These are phyloP conservation scores for Barbatosphaeria neglecta DNA, from an alignment of 495 filamentous ascomycete species.

Conservation along the genomic window DNA sequence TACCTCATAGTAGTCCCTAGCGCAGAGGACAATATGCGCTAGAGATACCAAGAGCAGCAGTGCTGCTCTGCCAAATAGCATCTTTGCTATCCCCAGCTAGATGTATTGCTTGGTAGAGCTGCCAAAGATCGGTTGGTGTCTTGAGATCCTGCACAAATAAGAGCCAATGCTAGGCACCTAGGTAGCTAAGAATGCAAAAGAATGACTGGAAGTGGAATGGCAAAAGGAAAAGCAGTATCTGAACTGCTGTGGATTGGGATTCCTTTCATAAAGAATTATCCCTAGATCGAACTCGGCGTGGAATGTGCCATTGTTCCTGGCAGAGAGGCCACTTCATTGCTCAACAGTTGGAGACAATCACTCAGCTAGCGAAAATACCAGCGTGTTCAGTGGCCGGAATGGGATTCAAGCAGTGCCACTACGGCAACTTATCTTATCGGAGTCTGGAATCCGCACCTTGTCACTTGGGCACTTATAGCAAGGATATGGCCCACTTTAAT, in stretches of 20 bases:
- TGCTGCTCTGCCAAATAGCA: conserved; percentile 29
- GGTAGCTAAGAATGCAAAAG: neutral
- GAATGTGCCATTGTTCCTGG: no score
- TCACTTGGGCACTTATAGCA: no score
- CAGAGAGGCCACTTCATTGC: no score
- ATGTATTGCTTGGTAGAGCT: neutral
- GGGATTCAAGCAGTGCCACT: neutral
- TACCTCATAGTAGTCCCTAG: conserved; percentile 86
- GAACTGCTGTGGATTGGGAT: no score
- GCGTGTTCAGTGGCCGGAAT: conserved; percentile 1
- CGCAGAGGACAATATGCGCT: conserved; percentile 31
- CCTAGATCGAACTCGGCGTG: no score
- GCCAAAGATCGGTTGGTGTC: no score
- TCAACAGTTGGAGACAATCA: no score
- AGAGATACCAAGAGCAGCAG: conserved; percentile 33
- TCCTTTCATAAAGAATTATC: no score
- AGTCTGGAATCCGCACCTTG: no score
- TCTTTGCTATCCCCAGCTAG: conserved; percentile 6
- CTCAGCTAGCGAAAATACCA: neutral
- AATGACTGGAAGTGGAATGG: neutral
- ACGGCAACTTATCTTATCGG: neutral
- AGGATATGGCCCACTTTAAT: no score
- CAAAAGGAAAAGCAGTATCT: neutral
- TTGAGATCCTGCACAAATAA: no score
- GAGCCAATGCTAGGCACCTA: no score